Evolutionary conservation across 257 asterid species (phyloP).

Genomic region (Euphrasia confusa): DNA sequence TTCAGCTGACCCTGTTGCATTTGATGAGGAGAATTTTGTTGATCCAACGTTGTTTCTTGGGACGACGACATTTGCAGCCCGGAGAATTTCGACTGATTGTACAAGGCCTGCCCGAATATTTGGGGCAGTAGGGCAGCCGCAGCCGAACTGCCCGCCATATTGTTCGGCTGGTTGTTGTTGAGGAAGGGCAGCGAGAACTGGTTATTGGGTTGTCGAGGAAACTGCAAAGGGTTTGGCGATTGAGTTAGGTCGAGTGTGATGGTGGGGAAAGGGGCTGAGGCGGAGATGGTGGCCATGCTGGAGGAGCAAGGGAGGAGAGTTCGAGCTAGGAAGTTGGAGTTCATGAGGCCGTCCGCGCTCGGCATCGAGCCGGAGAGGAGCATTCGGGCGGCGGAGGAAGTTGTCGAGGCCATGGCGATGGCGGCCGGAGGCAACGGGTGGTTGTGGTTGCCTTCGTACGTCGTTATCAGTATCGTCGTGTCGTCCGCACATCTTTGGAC

Average conservation of each 20-base stretch:
- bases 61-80: conserved; percentile 93
- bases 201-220: conserved; percentile 38
- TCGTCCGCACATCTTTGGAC: conserved; percentile 95
- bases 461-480: conserved; percentile 61
- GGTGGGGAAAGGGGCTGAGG: conserved; percentile 92
- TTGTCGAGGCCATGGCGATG: conserved; percentile 90
- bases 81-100: conserved; percentile 73
- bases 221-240: conserved; percentile 54
- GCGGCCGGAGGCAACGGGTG: conserved; percentile 98
- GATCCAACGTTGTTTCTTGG: conserved; percentile 33
- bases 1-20: conserved; percentile 42
- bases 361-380: conserved; percentile 92
- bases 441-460: conserved; percentile 92
- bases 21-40: conserved; percentile 15
- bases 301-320: conserved; percentile 85
- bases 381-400: conserved; percentile 92
- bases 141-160: conserved; percentile 8
- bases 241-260: conserved; percentile 92
- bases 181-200: conserved; percentile 60
- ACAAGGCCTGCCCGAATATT: conserved; percentile 60
- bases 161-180: conserved; percentile 30
- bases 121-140: conserved; percentile 58
- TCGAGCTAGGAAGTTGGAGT: conserved; percentile 71
- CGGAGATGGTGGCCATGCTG: conserved; percentile 87
- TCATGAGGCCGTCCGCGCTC: conserved; percentile 71